Percentiles rank a stretch among this genome's conserved stretches.
Conservation (phyloP, 179 eudicot genomes). For the Pouteria campechiana region DNA sequence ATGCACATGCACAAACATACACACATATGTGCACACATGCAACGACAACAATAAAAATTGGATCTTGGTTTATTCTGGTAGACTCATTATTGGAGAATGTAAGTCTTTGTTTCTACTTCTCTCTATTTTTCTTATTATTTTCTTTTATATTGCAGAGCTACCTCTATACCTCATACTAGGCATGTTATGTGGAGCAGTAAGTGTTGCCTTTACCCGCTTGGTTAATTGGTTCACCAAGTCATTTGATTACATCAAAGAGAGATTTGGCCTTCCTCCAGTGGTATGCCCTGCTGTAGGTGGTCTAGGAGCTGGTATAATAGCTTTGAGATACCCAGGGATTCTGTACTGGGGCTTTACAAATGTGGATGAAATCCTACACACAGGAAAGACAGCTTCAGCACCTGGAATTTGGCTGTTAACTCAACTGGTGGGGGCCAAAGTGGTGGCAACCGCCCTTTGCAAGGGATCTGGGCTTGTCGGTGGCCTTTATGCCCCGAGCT, state of each 20-base stretch:
- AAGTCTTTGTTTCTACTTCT: too few species aligned
- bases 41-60: too few species aligned
- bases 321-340: constrained; percentile 87
- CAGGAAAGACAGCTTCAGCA: constrained; percentile 91
- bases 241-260: constrained; percentile 76
- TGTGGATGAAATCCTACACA: constrained; percentile 94
- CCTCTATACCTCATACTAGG: constrained; percentile 93
- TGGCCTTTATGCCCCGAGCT: constrained; percentile 95
- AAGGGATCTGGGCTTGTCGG: constrained; percentile 98
- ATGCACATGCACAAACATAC: too few species aligned
- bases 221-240: constrained; percentile 58
- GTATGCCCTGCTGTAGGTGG: constrained; percentile 94
- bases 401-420: constrained; percentile 97
- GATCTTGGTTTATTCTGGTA: too few species aligned
- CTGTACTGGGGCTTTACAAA: constrained; percentile 97
- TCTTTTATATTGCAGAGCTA: constrained; percentile 50
- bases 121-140: not conserved
- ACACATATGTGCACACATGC: too few species aligned
- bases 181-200: constrained; percentile 93
- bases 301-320: constrained; percentile 91
- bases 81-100: too few species aligned
- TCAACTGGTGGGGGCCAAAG: constrained; percentile 90
- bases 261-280: constrained; percentile 65
- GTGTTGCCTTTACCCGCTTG: constrained; percentile 75
- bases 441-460: constrained; percentile 88